These are phyloP conservation scores for Fusarium buharicum DNA, from an alignment of 2,329 filamentous ascomycete species.

Conservation along the genomic window DNA sequence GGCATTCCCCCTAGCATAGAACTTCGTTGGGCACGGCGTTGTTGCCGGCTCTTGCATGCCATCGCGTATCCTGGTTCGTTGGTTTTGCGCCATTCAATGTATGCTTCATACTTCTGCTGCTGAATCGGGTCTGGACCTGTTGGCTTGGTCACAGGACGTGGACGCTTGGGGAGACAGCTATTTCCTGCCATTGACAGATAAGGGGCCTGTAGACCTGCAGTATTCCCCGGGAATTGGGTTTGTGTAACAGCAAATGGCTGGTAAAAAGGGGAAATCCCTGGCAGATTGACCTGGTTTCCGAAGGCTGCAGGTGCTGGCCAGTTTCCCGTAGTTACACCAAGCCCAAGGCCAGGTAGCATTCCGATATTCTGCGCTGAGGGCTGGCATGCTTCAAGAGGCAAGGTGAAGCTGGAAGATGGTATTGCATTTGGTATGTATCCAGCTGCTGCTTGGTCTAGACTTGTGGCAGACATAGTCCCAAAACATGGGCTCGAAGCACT, in stretches of 20 bases:
- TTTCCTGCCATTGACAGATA: conserved; percentile 6
- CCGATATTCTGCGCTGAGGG: conserved; percentile 3
- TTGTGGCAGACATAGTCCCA: neutral
- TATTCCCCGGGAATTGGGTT: neutral
- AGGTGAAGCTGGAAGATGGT: neutral
- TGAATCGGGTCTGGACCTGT: conserved; percentile 53
- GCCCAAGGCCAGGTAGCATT: conserved; percentile 13
- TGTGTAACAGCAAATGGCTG: conserved; percentile 9
- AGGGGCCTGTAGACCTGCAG: conserved; percentile 3
- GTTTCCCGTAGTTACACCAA: neutral
- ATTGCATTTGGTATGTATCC: neutral
- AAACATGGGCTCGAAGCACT: neutral
- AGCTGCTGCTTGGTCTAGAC: neutral
- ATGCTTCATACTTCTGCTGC: conserved; percentile 60
- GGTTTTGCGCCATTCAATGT: conserved; percentile 61
- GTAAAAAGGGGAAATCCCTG: conserved; percentile 2
- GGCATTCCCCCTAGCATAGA: conserved; percentile 10
- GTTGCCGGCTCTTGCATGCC: conserved; percentile 58
- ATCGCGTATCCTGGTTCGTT: conserved; percentile 60
- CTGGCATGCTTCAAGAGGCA: conserved; percentile 1
- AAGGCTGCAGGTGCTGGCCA: neutral
- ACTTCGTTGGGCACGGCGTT: conserved; percentile 50
- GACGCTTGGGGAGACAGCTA: neutral
- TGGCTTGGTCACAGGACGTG: conserved; percentile 53
- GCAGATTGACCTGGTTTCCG: conserved; percentile 4